These are phyloP conservation scores for Dictyostelium brefeldianum DNA, from an alignment of 78 protist species.

Conservation along the genomic window DNA sequence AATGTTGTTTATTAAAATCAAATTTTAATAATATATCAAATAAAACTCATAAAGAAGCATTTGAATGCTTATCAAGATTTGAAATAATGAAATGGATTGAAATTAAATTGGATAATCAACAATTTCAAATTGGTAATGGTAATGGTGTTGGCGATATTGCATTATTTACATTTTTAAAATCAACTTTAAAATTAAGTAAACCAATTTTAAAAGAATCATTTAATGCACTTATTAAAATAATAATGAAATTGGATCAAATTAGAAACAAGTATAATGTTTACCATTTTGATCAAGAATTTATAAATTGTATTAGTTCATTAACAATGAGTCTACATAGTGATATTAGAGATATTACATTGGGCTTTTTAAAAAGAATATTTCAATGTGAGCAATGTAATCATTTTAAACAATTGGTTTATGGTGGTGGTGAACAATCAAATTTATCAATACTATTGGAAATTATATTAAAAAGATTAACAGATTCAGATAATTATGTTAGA, in stretches of 20 bases:
- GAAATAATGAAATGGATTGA: constrained; percentile 1
- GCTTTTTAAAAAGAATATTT: constrained; percentile 11
- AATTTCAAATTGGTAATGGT: background rate
- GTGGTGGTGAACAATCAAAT: background rate
- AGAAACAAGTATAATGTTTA: background rate
- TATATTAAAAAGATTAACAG: constrained; percentile 39
- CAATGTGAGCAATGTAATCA: background rate
- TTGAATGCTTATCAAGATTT: constrained; percentile 21
- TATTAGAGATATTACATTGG: constrained; percentile 32
- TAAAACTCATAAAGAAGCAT: constrained; percentile 45
- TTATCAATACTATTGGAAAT: background rate
- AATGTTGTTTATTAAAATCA: background rate
- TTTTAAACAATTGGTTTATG: background rate
- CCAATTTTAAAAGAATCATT: constrained; percentile 17
- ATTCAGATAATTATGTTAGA: constrained; percentile 71
- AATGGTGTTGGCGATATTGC: too few species aligned
- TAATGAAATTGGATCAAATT: background rate
- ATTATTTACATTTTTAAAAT: background rate
- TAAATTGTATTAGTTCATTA: background rate
- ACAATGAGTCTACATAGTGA: constrained; percentile 33
- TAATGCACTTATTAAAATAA: background rate
- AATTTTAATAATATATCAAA: background rate
- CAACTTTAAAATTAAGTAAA: background rate
- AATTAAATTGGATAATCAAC: background rate
- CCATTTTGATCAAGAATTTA: constrained; percentile 5